These are phyloP conservation scores for Groenewaldozyma sp. DNA, from an alignment of 1,139 yeast species.

Conservation along the genomic window DNA sequence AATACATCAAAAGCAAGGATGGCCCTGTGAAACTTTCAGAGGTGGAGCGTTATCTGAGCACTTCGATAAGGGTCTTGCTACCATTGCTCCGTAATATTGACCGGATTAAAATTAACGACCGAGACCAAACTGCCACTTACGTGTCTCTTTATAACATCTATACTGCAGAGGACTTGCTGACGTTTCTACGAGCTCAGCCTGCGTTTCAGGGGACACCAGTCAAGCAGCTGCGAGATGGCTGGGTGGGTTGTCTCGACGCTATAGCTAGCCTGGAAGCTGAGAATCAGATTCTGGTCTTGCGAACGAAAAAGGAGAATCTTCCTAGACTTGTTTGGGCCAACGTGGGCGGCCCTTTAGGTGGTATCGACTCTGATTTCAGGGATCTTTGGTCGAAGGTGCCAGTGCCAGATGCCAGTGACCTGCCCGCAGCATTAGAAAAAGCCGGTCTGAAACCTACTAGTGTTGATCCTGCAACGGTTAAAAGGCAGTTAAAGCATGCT, in stretches of 20 bases:
- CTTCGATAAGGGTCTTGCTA: conserved; percentile 37
- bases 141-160: conserved; percentile 84
- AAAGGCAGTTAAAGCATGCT: conserved; percentile 39
- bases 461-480: conserved; percentile 86
- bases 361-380: conserved; percentile 75
- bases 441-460: conserved; percentile 92
- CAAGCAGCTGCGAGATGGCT: conserved; percentile 87
- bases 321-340: conserved; percentile 93
- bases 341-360: conserved; percentile 60
- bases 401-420: conserved; percentile 71
- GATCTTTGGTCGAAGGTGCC: conserved; percentile 70
- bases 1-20: conserved; percentile 65
- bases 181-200: conserved; percentile 67
- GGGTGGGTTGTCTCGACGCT: conserved; percentile 85
- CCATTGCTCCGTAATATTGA: conserved; percentile 69
- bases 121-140: conserved; percentile 63
- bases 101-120: conserved; percentile 40
- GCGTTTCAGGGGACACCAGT: conserved; percentile 85
- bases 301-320: conserved; percentile 86
- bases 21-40: conserved; percentile 56
- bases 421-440: conserved; percentile 69
- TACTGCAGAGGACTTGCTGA: conserved; percentile 65
- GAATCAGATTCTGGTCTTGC: conserved; percentile 66
- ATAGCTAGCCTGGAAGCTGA: conserved; percentile 69
- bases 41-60: conserved; percentile 48